Percentiles rank a stretch among this genome's conserved stretches.
Evolutionary conservation across 768 basidiomycete genomes (phyloP).

Genomic region (Boletus rubroflammeus): DNA sequence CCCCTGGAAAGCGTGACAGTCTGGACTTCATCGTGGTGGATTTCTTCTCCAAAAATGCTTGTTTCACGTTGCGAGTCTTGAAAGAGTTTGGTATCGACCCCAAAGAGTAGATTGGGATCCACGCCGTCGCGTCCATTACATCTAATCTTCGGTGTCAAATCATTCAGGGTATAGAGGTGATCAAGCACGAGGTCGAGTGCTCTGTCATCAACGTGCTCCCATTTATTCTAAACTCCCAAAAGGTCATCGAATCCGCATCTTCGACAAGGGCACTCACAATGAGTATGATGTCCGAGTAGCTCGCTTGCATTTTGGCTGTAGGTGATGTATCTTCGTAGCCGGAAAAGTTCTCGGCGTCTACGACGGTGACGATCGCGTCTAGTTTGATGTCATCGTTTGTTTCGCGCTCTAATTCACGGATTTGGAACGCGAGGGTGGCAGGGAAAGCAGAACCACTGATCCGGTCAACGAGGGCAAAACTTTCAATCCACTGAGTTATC

Average conservation of each 20-base stretch:
- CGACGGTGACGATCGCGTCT: constrained; percentile 88
- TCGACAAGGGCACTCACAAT: constrained; percentile 49
- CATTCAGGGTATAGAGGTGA: constrained; percentile 86
- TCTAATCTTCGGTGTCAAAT: constrained; percentile 80
- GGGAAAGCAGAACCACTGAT: constrained; percentile 90
- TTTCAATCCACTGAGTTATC: neutral
- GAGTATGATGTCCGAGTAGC: constrained; percentile 88
- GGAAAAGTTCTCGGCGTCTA: constrained; percentile 87
- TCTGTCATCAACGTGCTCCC: constrained; percentile 79
- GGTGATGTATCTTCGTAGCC: constrained; percentile 93
- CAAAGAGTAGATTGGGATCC: constrained; percentile 78
- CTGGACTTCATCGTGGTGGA: constrained; percentile 84
- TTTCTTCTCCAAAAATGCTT: constrained; percentile 15
- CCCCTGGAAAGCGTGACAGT: constrained; percentile 63
- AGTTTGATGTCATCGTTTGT: constrained; percentile 72
- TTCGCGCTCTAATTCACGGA: constrained; percentile 82
- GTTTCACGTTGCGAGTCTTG: constrained; percentile 16
- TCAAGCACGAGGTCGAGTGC: constrained; percentile 81
- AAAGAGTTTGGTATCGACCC: constrained; percentile 84
- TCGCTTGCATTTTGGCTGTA: constrained; percentile 92
- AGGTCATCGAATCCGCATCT: constrained; percentile 6
- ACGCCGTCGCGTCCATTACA: constrained; percentile 63
- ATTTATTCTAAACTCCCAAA: constrained; percentile 65
- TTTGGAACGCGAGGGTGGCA: constrained; percentile 91
- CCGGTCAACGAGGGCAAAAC: neutral